Evolutionary conservation across 2,329 filamentous ascomycete species (phyloP), one percentile per base, ranked within the genome.

Genomic region (Monosporascus sp.): DNA sequence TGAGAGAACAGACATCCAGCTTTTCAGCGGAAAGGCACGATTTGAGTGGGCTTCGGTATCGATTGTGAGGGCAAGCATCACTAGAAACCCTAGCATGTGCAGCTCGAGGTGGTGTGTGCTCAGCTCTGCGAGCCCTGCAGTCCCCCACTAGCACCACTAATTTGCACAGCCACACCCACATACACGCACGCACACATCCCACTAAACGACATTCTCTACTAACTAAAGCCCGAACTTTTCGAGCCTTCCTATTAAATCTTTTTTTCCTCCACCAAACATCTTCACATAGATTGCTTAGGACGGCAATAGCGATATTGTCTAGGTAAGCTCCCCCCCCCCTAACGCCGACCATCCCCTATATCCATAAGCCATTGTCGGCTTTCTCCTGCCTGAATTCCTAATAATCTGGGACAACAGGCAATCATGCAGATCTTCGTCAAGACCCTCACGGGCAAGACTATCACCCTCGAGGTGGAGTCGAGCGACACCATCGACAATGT

Each of bases 381-480:
- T 36, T 46, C 25, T 39, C 20, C 39, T 36, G 14, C 46, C 9
- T 17, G 31, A 50, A 18, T 31, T 5, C 38, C 75, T 77, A 73
- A 76, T 17, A 72, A 65, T 70, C 59, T 60, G 59, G 50, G 39
- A 60, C 64, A 71, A 70, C 65, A 83, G 81, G 82, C 82, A 84
- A 83, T 76, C 77, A 87, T 87, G 83, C 83, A 87, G 81, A 87
- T 87, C 76, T 88, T 88, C 80, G 85, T 87, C 72, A 87, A 87
- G 79, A 87, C 85, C 83, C 84, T 97, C 70, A 97, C 94, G 89
- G 94, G 94, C 74, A 97, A 97, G 89, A 97, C 94, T 75, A 97
- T 97, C 88, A 97, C 94, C 88, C 92, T 99, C 71, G 94, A 99
- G 91, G 94, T 97, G 81, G 94, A 97, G 88, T 96, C 91, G 71